Evolutionary conservation across 768 basidiomycete species (phyloP).

Genomic region (Candolleomyces efflorescens): DNA sequence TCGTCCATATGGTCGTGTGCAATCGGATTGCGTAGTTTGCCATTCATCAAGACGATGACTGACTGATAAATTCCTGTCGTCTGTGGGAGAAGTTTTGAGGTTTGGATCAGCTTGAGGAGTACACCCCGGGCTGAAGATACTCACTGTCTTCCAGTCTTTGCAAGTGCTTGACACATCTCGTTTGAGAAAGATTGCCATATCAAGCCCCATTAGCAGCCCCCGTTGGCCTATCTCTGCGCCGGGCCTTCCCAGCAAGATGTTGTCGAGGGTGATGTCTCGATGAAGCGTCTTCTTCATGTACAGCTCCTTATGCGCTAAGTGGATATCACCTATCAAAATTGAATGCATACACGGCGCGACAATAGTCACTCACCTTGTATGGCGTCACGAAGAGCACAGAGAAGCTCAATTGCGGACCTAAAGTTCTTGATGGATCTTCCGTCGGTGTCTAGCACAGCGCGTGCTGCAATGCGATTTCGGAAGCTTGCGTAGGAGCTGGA

Average conservation of each 20-base stretch:
- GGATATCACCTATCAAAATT: too few species aligned
- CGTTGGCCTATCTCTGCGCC: background rate
- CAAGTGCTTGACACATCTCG: background rate
- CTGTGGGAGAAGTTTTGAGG: background rate
- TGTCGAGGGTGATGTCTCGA: background rate
- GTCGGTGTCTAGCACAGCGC: background rate
- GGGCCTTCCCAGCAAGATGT: background rate
- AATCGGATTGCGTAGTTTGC: background rate
- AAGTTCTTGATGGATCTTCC: background rate
- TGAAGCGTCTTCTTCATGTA: background rate
- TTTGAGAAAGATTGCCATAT: background rate
- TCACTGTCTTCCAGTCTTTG: background rate
- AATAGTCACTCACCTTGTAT: background rate
- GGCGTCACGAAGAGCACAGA: background rate
- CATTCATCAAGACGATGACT: background rate
- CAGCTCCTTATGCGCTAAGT: background rate
- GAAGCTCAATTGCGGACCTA: background rate
- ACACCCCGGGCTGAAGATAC: too few species aligned
- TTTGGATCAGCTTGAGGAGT: too few species aligned
- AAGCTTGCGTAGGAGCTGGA: too few species aligned
- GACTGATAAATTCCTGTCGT: slow-evolving; percentile 3
- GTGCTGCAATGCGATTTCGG: background rate
- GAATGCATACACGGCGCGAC: too few species aligned
- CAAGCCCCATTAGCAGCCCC: background rate
- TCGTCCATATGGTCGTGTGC: slow-evolving; percentile 1